A percentile compares a stretch with the other conserved stretches of the same genome.
These are phyloP conservation scores for Artemisia tridentata DNA, from an alignment of 129 eudicot species.

Conservation along the genomic window DNA sequence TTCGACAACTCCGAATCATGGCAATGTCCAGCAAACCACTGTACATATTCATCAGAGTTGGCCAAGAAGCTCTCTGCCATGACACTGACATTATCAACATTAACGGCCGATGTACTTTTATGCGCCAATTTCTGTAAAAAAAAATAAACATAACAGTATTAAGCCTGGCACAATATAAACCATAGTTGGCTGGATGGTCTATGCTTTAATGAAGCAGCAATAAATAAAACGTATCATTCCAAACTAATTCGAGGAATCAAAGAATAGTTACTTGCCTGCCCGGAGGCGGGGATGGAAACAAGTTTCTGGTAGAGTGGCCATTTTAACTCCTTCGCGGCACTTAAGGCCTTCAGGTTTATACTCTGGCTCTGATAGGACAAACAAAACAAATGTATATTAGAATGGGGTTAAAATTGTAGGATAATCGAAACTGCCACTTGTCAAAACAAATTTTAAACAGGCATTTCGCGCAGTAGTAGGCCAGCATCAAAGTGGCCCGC, in stretches of 20 bases:
- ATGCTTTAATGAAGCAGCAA: neutral
- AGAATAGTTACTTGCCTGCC: constrained; percentile 43
- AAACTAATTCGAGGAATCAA: constrained; percentile 2
- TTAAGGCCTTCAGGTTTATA: constrained; percentile 62
- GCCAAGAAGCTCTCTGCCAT: constrained; percentile 56
- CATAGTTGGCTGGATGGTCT: neutral
- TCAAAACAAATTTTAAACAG: neutral
- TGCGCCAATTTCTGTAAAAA: constrained; percentile 46
- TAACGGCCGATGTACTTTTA: constrained; percentile 39
- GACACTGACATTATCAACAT: constrained; percentile 53
- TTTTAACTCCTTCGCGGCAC: constrained; percentile 53
- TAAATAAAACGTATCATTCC: neutral
- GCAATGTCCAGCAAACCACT: constrained; percentile 70
- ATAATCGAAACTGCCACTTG: constrained; percentile 3
- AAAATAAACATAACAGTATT: constrained; percentile 14
- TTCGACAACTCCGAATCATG: constrained; percentile 53
- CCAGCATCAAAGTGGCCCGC: too few relatives aligned
- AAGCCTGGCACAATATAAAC: neutral
- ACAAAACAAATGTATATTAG: constrained; percentile 23
- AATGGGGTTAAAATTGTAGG: neutral
- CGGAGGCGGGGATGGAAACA: constrained; percentile 29
- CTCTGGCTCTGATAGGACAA: constrained; percentile 45
- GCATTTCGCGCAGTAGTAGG: too few relatives aligned
- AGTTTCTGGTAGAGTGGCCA: constrained; percentile 72
- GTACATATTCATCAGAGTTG: constrained; percentile 45